Evolutionary conservation across 345 rosid species (phyloP).

Genomic region (Salix exigua): DNA sequence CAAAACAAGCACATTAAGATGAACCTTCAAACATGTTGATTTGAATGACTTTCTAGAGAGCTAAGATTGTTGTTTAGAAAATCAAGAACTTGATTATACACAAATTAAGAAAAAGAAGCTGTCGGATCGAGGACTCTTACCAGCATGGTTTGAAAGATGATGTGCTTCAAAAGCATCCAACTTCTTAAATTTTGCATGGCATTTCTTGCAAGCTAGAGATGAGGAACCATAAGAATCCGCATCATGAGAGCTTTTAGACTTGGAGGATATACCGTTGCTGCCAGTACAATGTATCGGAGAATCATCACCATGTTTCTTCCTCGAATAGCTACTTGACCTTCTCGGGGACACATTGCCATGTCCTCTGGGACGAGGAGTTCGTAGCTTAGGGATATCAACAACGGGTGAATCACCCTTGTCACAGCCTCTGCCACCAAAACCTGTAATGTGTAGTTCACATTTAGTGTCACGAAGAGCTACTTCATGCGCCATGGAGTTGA

Average conservation of each 20-base stretch:
- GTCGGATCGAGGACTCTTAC: conserved; percentile 27
- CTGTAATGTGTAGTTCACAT: conserved; percentile 35
- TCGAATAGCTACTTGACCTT: conserved; percentile 20
- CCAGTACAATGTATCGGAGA: conserved; percentile 8
- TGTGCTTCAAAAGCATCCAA: conserved; percentile 49
- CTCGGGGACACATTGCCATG: conserved; percentile 13
- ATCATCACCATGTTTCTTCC: conserved; percentile 11
- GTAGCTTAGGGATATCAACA: conserved; percentile 28
- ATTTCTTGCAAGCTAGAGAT: conserved; percentile 43
- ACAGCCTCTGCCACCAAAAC: conserved; percentile 7
- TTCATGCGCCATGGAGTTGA: conserved; percentile 35
- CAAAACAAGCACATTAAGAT: too few species aligned
- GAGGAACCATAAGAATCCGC: conserved; percentile 19
- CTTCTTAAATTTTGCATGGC: conserved; percentile 38
- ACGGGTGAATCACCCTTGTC: conserved; percentile 13
- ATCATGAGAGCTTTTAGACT: conserved; percentile 8
- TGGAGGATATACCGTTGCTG: conserved; percentile 4
- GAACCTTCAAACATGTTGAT: too few species aligned
- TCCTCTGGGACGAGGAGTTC: conserved; percentile 23
- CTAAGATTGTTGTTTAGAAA: not conserved
- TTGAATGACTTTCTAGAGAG: too few species aligned
- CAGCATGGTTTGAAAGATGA: conserved; percentile 58
- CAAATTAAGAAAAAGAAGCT: not conserved
- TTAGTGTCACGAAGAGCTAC: conserved; percentile 29
- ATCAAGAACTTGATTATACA: not conserved